phyloP scores from a whole-genome alignment of 805 yeast genomes.

The Metschnikowia shivogae region DNA sequence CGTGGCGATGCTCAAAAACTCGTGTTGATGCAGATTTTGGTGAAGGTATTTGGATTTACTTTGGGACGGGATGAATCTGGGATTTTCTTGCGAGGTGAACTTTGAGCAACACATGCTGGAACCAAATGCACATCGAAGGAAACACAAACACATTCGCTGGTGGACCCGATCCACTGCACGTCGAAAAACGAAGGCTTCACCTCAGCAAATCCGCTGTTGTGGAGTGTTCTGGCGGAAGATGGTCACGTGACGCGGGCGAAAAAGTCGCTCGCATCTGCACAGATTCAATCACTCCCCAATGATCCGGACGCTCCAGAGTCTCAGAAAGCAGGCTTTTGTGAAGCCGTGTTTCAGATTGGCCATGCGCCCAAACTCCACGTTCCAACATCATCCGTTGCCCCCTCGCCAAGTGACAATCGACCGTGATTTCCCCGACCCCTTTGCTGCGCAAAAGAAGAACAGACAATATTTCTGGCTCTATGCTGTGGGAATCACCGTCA shows the following conservation, averaged over 20 bases:
- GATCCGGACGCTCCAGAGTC: constrained; percentile 1
- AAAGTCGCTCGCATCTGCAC: background rate
- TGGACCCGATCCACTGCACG: too few species aligned
- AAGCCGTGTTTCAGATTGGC: background rate
- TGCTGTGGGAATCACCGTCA: constrained; percentile 35
- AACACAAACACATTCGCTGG: too few species aligned
- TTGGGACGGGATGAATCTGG: background rate
- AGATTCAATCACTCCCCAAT: background rate
- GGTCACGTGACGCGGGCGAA: constrained; percentile 4
- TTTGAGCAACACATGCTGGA: background rate
- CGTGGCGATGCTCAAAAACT: constrained; percentile 1
- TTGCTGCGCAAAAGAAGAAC: constrained; percentile 48
- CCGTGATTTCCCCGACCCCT: constrained; percentile 78
- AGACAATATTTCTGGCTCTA: constrained; percentile 49
- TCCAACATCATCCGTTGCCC: background rate
- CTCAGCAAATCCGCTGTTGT: background rate
- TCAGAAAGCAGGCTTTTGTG: background rate
- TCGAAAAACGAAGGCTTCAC: too few species aligned
- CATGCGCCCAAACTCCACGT: background rate
- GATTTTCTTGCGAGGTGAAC: background rate
- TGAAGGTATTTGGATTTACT: constrained; percentile 3
- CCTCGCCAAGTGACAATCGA: constrained; percentile 52
- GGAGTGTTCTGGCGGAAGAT: too few species aligned
- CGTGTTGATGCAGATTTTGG: constrained; percentile 6
- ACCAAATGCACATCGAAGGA: too few species aligned